Evolutionary conservation across 371 early-diverging fungal species (phyloP), one percentile per base, ranked within the genome.

Genomic region (Mortierella sp.): DNA sequence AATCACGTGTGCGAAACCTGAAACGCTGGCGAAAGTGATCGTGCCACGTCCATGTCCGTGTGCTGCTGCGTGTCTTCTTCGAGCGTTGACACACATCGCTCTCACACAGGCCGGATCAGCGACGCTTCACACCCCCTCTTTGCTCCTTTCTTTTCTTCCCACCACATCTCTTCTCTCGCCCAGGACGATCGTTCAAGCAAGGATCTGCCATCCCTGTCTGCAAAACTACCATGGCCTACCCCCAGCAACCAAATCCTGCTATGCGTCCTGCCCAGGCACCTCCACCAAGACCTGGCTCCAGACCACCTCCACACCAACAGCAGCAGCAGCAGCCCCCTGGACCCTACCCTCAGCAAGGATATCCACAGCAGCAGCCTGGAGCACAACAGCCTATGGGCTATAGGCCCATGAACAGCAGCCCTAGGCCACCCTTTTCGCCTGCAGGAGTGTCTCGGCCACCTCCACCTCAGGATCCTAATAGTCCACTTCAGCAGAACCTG

Each of bases 201-300:
- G 34, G 34, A 34, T 34, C 34, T 34, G 34, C 34, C 10, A 4
- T 34, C 10, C 34, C 34, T 7, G 10, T 4, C 4, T 34, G 34
- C 7, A 34, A 7, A 34, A 5, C 37, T 62, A 45, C 52, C 43
- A 64, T 71, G 71, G 65, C 72, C 24, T 66, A 66, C 59, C 61
- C 62, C 3, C 72, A 72, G 62, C 58, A 62, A 24, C 62, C 29
- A 39, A 59, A 62, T 59, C 62, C 67, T 7, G 62, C 59, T 17
- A 73, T 72, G 72, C 67, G 55, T 52, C 62, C 67, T 13, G 58
- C 66, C 29, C 73, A 73, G 46, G 66, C 60, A 3, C 67, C 72
- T 2, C 72, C 55, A 31, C 72, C 73, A 52, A 65, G 73, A 25
- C 73, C 73, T 3, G 73, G 73, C 44, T 66, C 66, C 49, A 72